Base-by-base conservation (phyloP, 2,329 filamentous ascomycete genomes). In the Trichoderma breve region DNA sequence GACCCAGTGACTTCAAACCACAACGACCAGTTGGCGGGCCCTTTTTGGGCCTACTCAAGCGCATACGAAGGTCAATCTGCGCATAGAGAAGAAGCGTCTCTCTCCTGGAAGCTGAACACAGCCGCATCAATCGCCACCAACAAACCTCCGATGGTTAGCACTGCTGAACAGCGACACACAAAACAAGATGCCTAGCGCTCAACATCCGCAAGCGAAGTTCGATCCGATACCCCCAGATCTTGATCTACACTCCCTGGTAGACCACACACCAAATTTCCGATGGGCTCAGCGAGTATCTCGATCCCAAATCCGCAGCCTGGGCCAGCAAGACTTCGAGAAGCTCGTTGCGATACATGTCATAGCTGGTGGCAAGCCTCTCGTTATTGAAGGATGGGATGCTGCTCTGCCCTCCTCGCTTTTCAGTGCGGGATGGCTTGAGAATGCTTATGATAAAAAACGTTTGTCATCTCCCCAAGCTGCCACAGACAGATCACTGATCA, bases 151-250 rank as follows among this genome's bases (percentile, higher is more conserved):
- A 60, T 67, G 64, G 24, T 58, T 6, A 28, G 39, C 26, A n/a
- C 55, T 60, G 14, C 21, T 69, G 65, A 60, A 9, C 65, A 15
- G 12, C 15, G 24, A 26, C 34, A 53, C 66, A 28, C 39, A n/a
- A 34, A 36, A 53, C 77, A 87, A 78, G 32, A 97, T 97, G 94
- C 92, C 93, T 70, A 84, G 86, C 18, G 87, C 92, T 15, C 85
- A 91, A 72, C 90, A 95, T 77, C 93, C 93, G 1, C 91, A 94
- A 78, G 94, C 94, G 18, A 93, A 94, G 66, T 98, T 98, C 81
- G 94, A 97, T 80, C 95, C 95, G 1, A 93, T 98, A 61, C 89
- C 94, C 0, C 95, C 95, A 0, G 90, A 95, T 78, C 89, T 98
- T 71, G 92, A 98, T 79, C 85, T 98, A 18, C 84, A 89, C 51